Percentiles rank a stretch among this genome's conserved stretches.
These are phyloP conservation scores for Chondrus crispus DNA, from an alignment of 23 red algal species.

Conservation along the genomic window DNA sequence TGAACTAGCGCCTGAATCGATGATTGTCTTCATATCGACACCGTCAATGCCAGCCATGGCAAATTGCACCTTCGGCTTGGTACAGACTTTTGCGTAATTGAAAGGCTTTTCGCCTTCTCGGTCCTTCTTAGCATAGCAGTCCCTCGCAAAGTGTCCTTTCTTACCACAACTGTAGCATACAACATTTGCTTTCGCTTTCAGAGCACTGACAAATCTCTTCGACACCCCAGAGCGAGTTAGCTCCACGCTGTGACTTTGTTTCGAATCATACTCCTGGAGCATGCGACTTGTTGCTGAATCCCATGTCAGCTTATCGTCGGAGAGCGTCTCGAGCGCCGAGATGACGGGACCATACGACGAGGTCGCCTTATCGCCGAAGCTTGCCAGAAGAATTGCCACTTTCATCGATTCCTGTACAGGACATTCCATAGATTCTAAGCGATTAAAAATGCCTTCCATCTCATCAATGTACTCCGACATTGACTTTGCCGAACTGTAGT, in stretches of 20 bases:
- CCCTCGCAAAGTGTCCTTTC: not conserved
- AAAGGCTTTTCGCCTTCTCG: too few relatives aligned
- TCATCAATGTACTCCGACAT: conserved; percentile 12
- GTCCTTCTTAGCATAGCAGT: not conserved
- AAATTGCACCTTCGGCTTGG: too few relatives aligned
- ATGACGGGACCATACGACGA: not conserved
- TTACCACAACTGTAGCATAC: not conserved
- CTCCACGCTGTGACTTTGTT: not conserved
- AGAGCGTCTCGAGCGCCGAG: not conserved
- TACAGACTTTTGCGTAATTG: too few relatives aligned
- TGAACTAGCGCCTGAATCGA: not conserved
- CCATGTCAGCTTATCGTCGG: not conserved
- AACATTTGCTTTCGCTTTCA: not conserved
- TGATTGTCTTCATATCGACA: too few relatives aligned
- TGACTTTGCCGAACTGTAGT: not conserved
- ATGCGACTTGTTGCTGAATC: not conserved
- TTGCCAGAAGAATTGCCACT: not conserved
- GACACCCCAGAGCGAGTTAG: too few relatives aligned
- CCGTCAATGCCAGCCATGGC: too few relatives aligned
- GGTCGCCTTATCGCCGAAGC: not conserved
- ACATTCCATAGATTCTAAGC: not conserved
- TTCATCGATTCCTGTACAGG: conserved; percentile 6
- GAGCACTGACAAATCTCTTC: not conserved
- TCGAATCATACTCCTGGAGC: not conserved
- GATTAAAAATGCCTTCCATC: not conserved